Evolutionary conservation across 164 flowering plant genomes (phyloP).

Genomic region (Cinnamomum chago): DNA sequence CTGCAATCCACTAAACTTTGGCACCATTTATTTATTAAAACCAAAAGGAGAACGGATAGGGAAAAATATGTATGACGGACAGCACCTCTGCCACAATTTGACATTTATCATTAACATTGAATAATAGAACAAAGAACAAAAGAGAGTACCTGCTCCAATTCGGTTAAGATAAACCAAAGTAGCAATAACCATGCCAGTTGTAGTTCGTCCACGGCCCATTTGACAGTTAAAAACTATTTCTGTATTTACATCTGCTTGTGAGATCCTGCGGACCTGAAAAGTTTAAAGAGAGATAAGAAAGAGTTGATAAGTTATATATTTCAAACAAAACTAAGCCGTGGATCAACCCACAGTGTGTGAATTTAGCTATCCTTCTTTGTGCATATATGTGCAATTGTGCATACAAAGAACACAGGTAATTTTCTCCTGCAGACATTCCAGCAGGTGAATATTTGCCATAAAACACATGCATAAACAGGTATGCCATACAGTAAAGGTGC

Average conservation of each 20-base stretch:
- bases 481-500: too few relatives aligned
- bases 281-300: not conserved
- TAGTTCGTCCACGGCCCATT: slow-evolving; percentile 98
- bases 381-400: too few relatives aligned
- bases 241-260: slow-evolving; percentile 62
- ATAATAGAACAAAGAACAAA: slow-evolving; percentile 8
- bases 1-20: too few relatives aligned
- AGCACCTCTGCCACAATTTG: not conserved
- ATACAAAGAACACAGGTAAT: too few relatives aligned
- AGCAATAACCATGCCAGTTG: slow-evolving; percentile 98
- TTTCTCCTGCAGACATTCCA: too few relatives aligned
- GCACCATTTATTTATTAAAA: too few relatives aligned
- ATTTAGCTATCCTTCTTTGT: too few relatives aligned
- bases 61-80: too few relatives aligned
- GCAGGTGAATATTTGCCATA: too few relatives aligned
- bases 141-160: slow-evolving; percentile 68
- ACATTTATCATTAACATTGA: too few relatives aligned
- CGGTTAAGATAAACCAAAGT: slow-evolving; percentile 81
- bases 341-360: not conserved
- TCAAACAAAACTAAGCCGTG: not conserved
- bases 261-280: slow-evolving; percentile 71
- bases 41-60: too few relatives aligned
- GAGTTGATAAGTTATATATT: not conserved
- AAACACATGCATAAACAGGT: too few relatives aligned
- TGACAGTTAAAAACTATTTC: slow-evolving; percentile 91